Base-by-base conservation (phyloP, 345 rosid species). In the Rhizophora mangle region DNA sequence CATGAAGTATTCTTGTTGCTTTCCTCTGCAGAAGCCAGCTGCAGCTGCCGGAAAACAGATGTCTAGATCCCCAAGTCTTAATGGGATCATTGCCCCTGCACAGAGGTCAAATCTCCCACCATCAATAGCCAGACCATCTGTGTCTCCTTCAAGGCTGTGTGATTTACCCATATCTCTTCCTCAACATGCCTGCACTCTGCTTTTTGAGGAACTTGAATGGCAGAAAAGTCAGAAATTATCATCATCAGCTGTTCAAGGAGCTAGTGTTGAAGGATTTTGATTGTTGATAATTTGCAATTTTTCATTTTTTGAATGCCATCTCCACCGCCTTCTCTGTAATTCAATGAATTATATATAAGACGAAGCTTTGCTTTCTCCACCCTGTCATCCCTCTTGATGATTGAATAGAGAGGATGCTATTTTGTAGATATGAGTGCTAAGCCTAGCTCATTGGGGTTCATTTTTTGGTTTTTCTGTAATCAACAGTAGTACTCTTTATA, bases 221-320 rank as follows among this genome's bases (percentile, higher is more conserved):
- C 91, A 82, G 65, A 96, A 80, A 79, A 84, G 91, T 71, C 77
- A 85, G 37, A 90, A 81, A 78, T 86, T 92, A 18, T 83, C 89
- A 6, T 83, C 91, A 2, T 80, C 91, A 2, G 75, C 93, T 56
- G 63, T 82, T 67, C 74, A 90, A 68, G 86, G 96, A 81, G 62
- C 96, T 62, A 85, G 94, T 75, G 96, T 95, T 24, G 97, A 90
- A 85, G 99, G 98, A 65, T 95, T 90, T 85, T 95, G 92, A 92
- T 78, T 87, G 90, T 84, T 66, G 34, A 85, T 81, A 43, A 0
- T 36, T 66, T 82, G 83, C 62, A 74, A 76, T 81, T 78, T 68
- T 79, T 71, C 59, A 55, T 71, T 68, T 72, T 63, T 78, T 69
- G 59, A 46, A 22, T 66, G 53, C 15, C 31, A 24, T 56, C 19